Evolutionary conservation across 2,329 filamentous ascomycete genomes (phyloP), one percentile per base, ranked within the genome.

Genomic region (Aspergillus sp.): DNA sequence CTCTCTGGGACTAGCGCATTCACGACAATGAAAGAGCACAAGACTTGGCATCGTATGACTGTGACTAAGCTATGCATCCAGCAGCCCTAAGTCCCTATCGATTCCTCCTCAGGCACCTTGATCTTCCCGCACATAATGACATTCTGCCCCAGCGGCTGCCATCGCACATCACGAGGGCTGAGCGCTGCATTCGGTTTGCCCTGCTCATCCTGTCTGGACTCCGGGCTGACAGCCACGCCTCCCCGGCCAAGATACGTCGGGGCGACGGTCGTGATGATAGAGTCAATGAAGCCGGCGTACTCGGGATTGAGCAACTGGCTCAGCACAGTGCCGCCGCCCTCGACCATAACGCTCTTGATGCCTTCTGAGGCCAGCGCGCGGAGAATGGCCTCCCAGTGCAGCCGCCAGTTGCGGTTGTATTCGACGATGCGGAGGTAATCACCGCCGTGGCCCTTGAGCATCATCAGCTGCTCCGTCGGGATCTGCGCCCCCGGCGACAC

Each of bases 231-330:
- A 8, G 78, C 69, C 7, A 95, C 83, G 5, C 86, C 86, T 2
- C 83, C 85, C 38, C 74, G 69, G 2, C 89, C 89, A n/a, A 96
- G 68, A 75, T 86, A 96, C 0, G 78, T 85, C 6, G 89, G 89
- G 3, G 89, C 86, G 49, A 95, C 78, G 0, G 89, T 95, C 36
- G 95, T 71, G 47, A 96, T 82, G 30, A 94, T 78, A 2, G 80
- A 80, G 51, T 85, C 73, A 26, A 93, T 68, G 6, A 86, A 63
- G n/a, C 55, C 47, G 11, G 74, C 66, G 47, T 78, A 75, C 16
- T 65, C 63, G 2, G 73, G 67, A 24, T 72, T 67, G n/a, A 96
- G 67, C 12, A 96, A 61, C 24, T 81, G 75, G 53, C 91, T 93
- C 53, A 96, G 85, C 20, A 95, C 77, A 8, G 69, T 67, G 0